Conservation (phyloP, 2,329 filamentous ascomycete genomes). For the Aspergillus clavatus region DNA sequence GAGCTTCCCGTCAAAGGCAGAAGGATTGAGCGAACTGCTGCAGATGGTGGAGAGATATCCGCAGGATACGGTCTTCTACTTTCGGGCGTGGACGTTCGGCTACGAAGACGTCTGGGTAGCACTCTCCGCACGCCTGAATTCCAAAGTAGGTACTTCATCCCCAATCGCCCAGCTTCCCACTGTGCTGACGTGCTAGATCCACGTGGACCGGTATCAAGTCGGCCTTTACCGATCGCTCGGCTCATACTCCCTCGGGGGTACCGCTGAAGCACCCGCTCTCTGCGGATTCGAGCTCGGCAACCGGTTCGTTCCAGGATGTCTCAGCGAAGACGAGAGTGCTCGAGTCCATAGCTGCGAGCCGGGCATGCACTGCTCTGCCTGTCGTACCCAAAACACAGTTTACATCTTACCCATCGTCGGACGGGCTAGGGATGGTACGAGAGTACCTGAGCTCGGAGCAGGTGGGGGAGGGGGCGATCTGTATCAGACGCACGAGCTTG, state of each 20-base stretch:
- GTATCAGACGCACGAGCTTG: slow-evolving; percentile 62
- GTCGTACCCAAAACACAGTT: slow-evolving; percentile 53
- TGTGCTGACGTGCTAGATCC: slow-evolving; percentile 51
- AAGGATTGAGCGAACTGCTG: slow-evolving; percentile 71
- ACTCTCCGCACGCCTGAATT: slow-evolving; percentile 64
- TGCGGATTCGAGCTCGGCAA: slow-evolving; percentile 75
- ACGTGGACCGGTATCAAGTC: slow-evolving; percentile 77
- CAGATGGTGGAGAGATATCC: slow-evolving; percentile 65
- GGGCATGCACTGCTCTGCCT: slow-evolving; percentile 46
- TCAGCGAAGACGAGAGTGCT: slow-evolving; percentile 59
- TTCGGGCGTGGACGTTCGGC: slow-evolving; percentile 86
- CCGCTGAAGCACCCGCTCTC: slow-evolving; percentile 61
- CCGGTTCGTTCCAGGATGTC: slow-evolving; percentile 60
- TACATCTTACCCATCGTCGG: slow-evolving; percentile 75
- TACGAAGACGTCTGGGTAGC: slow-evolving; percentile 92
- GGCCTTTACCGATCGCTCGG: slow-evolving; percentile 64
- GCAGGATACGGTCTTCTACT: slow-evolving; percentile 69
- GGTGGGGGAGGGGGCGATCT: slow-evolving; percentile 77
- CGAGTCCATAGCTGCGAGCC: slow-evolving; percentile 84
- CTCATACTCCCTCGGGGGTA: slow-evolving; percentile 38
- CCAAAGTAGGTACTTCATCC: slow-evolving; percentile 45
- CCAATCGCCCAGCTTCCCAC: neutral
- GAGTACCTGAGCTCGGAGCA: slow-evolving; percentile 68
- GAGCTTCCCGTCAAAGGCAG: slow-evolving; percentile 60
- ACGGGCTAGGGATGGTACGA: slow-evolving; percentile 51